Evolutionary conservation across 2,329 filamentous ascomycete genomes (phyloP).

Genomic region (Alternaria conjuncta): DNA sequence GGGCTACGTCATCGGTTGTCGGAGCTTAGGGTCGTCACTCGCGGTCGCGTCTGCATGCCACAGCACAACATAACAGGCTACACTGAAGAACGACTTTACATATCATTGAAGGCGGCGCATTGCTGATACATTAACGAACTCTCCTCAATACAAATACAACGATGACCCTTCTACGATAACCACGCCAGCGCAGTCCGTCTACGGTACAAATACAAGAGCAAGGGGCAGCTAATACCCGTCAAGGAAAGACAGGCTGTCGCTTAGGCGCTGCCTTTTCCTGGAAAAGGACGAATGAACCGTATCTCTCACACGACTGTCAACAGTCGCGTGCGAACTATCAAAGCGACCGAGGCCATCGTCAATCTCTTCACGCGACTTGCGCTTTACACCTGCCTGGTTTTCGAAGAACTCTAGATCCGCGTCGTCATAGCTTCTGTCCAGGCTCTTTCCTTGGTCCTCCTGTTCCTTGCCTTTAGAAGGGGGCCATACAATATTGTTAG

Average conservation of each 20-base stretch:
- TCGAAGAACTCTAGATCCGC: not conserved
- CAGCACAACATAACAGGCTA: too few species aligned
- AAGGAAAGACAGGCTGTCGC: not conserved
- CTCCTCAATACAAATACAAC: not conserved
- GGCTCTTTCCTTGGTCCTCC: not conserved
- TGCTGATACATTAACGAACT: not conserved
- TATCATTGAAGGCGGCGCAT: not conserved
- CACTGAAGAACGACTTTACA: not conserved
- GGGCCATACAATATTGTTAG: not conserved
- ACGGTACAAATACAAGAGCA: not conserved
- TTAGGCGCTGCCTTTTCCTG: not conserved
- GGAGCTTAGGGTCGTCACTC: not conserved
- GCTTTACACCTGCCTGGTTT: not conserved
- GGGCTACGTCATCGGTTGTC: conserved; percentile 21
- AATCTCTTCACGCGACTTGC: not conserved
- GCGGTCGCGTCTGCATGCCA: not conserved
- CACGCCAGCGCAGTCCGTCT: not conserved
- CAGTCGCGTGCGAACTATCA: not conserved
- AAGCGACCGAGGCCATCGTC: not conserved
- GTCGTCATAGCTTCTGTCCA: not conserved
- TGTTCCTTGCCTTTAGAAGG: not conserved
- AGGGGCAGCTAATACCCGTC: not conserved
- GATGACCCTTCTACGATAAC: not conserved
- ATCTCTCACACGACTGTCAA: too few species aligned
- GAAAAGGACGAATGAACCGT: not conserved